A percentile compares a stretch with the other conserved stretches of the same genome.
phyloP scores from a whole-genome alignment of 139 green algal species.

The Bryopsis sp. region DNA sequence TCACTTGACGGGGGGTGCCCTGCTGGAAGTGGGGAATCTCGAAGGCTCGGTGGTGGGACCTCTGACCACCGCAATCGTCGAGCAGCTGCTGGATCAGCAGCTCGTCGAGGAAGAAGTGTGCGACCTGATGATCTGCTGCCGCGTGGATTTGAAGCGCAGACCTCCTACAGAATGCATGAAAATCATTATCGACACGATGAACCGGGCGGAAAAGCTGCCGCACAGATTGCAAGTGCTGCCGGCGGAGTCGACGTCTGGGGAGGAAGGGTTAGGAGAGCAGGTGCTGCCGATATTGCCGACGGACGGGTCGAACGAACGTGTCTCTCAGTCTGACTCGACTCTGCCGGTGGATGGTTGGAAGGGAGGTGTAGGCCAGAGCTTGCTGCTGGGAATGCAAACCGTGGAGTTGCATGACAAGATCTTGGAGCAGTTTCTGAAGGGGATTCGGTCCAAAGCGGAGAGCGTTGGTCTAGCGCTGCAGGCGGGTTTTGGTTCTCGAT shows the following conservation, averaged over 20 bases:
- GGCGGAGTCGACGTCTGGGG: neutral
- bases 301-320: too few relatives aligned
- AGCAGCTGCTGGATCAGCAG: constrained; percentile 13
- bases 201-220: neutral
- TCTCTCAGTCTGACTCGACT: neutral
- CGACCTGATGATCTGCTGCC: constrained; percentile 14
- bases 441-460: constrained; percentile 11
- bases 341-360: neutral
- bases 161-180: neutral
- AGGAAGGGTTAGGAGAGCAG: neutral
- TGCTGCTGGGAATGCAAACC: constrained; percentile 7
- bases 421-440: constrained; percentile 5
- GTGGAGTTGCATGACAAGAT: neutral
- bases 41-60: constrained; percentile 1
- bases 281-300: neutral
- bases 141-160: constrained; percentile 2
- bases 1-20: constrained; percentile 10
- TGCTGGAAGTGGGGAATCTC: constrained; percentile 6
- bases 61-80: constrained; percentile 5
- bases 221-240: constrained; percentile 6
- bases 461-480: neutral
- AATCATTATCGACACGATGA: constrained; percentile 9
- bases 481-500: neutral
- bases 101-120: constrained; percentile 17
- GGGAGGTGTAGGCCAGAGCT: neutral